These are phyloP conservation scores for Clarkia xantiana DNA, from an alignment of 345 rosid genomes.

Conservation along the genomic window DNA sequence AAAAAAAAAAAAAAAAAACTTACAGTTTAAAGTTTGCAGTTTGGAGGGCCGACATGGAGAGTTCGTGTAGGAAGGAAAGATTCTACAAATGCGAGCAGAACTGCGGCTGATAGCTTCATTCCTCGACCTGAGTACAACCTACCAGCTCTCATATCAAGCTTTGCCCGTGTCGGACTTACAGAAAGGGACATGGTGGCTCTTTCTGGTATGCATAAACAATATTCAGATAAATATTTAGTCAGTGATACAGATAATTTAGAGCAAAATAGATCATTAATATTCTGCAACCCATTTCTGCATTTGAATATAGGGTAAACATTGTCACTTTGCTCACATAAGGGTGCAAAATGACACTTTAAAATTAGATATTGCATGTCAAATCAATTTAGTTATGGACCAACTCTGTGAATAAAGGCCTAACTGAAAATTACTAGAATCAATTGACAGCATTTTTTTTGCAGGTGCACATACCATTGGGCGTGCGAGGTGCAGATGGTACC, in stretches of 20 bases:
- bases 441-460: conserved; percentile 3
- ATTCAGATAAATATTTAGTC: not conserved
- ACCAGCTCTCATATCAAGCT: conserved; percentile 36
- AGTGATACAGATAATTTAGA: not conserved
- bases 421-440: not conserved
- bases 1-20: not conserved
- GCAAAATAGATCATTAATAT: not conserved
- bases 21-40: conserved; percentile 1
- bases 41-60: conserved; percentile 58
- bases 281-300: not conserved
- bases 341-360: not conserved
- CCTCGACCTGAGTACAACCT: conserved; percentile 38
- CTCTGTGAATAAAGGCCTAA: conserved; percentile 13
- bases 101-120: conserved; percentile 46
- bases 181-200: conserved; percentile 70
- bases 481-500: conserved; percentile 41
- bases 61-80: conserved; percentile 67
- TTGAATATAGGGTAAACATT: not conserved
- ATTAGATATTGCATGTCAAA: not conserved
- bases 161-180: conserved; percentile 44
- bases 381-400: conserved; percentile 30
- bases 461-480: conserved; percentile 66
- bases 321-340: not conserved
- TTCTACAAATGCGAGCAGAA: conserved; percentile 53
- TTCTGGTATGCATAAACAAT: conserved; percentile 28